These are phyloP conservation scores for Phyllosticta capitalensis DNA, from an alignment of 2,329 filamentous ascomycete species.

Conservation along the genomic window DNA sequence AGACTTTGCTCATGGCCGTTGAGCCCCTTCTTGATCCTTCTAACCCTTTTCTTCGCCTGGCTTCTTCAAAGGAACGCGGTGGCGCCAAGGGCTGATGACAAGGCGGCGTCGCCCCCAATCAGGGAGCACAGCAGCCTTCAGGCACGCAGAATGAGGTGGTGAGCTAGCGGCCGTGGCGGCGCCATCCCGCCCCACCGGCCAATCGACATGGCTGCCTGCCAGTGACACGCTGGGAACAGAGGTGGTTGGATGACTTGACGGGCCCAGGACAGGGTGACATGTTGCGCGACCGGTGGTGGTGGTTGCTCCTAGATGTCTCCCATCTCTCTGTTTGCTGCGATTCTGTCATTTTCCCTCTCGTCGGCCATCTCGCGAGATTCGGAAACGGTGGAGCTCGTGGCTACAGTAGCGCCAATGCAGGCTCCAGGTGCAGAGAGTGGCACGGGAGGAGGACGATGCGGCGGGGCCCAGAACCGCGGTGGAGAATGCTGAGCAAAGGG, in stretches of 20 bases:
- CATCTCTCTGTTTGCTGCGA: neutral
- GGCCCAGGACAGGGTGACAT: too few relatives aligned
- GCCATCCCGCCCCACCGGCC: neutral
- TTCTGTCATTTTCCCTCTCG: neutral
- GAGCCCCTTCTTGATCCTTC: neutral
- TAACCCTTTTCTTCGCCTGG: neutral
- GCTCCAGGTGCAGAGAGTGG: neutral
- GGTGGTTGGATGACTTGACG: too few relatives aligned
- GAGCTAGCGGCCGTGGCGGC: neutral
- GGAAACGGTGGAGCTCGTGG: neutral
- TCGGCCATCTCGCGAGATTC: neutral
- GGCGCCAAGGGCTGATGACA: neutral
- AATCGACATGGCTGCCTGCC: neutral
- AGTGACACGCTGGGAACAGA: too few relatives aligned
- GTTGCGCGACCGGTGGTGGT: neutral
- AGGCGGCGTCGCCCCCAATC: neutral
- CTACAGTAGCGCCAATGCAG: neutral
- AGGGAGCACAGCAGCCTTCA: neutral
- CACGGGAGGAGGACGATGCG: neutral
- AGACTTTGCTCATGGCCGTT: too few relatives aligned
- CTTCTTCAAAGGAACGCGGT: neutral
- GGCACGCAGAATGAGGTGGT: neutral
- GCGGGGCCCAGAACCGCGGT: neutral
- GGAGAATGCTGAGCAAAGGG: neutral
- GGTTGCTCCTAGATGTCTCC: neutral